phyloP scores from a whole-genome alignment of 371 early-diverging fungal species.

The Apophysomyces variabilis region DNA sequence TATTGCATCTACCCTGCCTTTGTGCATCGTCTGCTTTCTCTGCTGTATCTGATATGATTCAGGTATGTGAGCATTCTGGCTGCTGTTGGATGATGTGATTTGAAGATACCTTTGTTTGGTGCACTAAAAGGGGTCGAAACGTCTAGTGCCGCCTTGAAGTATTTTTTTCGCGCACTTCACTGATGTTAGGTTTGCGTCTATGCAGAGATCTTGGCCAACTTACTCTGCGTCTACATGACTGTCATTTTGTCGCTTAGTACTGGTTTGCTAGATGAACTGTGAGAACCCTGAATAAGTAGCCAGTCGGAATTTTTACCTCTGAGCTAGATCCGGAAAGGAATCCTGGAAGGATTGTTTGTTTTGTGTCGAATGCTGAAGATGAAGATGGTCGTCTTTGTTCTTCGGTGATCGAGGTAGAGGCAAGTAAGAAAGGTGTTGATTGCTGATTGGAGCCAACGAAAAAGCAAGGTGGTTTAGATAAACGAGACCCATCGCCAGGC shows the following conservation, averaged over 20 bases:
- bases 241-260: neutral
- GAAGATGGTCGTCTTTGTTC: neutral
- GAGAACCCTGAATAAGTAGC: no score
- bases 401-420: neutral
- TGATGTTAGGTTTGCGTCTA: neutral
- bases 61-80: neutral
- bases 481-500: neutral
- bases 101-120: slow-evolving; percentile 1
- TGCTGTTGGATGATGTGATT: neutral
- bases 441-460: neutral
- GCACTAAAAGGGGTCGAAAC: neutral
- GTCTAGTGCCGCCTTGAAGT: neutral
- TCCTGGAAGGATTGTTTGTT: neutral
- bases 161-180: neutral
- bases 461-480: slow-evolving; percentile 1
- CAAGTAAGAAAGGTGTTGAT: neutral
- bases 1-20: neutral
- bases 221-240: slow-evolving; percentile 1
- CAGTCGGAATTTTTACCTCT: neutral
- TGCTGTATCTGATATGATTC: neutral
- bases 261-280: neutral
- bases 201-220: neutral
- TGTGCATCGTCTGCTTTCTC: neutral
- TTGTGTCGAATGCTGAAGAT: neutral
- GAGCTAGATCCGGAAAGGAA: neutral